These are phyloP conservation scores for Syncephalastrum contaminatum DNA, from an alignment of 371 early-diverging fungal genomes.

Conservation along the genomic window DNA sequence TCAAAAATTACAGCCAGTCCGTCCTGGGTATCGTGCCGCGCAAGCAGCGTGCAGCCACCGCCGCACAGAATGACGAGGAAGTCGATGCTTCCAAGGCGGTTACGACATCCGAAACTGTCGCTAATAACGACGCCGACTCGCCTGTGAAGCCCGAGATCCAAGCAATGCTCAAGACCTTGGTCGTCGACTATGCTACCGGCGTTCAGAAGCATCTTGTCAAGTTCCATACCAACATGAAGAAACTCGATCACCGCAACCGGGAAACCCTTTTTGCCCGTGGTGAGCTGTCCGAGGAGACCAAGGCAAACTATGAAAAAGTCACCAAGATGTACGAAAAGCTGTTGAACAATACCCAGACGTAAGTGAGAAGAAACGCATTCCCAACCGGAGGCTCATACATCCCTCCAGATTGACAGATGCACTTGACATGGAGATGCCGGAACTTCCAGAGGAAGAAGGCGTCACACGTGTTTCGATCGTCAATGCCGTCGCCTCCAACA, in stretches of 20 bases:
- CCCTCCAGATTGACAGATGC: conserved; percentile 57
- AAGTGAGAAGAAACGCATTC: conserved; percentile 8
- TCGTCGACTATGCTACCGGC: conserved; percentile 69
- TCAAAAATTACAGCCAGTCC: conserved; percentile 66
- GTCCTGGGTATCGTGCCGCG: conserved; percentile 54
- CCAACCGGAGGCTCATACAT: neutral
- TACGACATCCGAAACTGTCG: conserved; percentile 9
- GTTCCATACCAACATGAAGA: conserved; percentile 74
- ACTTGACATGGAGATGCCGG: conserved; percentile 72
- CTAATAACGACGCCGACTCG: conserved; percentile 7
- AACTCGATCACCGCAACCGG: conserved; percentile 75
- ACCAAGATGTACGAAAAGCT: conserved; percentile 74
- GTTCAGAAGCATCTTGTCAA: conserved; percentile 65
- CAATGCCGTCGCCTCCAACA: conserved; percentile 30
- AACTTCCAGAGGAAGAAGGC: conserved; percentile 65
- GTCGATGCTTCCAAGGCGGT: conserved; percentile 6
- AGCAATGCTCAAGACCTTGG: conserved; percentile 51
- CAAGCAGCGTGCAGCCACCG: conserved; percentile 48
- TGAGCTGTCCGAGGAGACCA: conserved; percentile 78
- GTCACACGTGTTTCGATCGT: conserved; percentile 52
- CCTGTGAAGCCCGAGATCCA: conserved; percentile 55
- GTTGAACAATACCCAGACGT: conserved; percentile 54
- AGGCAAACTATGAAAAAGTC: conserved; percentile 74
- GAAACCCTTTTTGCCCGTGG: conserved; percentile 82
- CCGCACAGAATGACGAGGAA: conserved; percentile 38